Evolutionary conservation across 306 rosid genomes (phyloP).

Genomic region (Ormosia emarginata): DNA sequence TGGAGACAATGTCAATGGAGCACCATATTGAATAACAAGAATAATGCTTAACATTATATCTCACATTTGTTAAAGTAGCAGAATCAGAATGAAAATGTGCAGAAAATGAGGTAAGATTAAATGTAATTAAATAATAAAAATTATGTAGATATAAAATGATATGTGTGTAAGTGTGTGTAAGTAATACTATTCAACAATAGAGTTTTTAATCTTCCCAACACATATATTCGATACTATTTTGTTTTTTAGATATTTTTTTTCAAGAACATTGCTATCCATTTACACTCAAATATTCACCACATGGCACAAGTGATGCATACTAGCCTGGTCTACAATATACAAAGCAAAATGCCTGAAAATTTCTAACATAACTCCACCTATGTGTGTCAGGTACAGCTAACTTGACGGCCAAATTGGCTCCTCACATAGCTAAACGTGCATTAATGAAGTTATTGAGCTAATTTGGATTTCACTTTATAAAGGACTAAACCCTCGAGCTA

Average conservation of each 20-base stretch:
- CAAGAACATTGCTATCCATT: not conserved
- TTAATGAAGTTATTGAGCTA: conserved; percentile 11
- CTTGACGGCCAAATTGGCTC: conserved; percentile 26
- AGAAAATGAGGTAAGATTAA: not conserved
- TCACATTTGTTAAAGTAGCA: not conserved
- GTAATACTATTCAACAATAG: not conserved
- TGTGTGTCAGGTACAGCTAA: conserved; percentile 20
- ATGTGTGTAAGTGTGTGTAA: not conserved
- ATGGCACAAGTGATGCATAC: not conserved
- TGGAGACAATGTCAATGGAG: conserved; percentile 21
- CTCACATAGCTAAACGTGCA: conserved; percentile 15
- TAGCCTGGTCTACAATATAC: not conserved
- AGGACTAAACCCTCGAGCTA: conserved; percentile 5
- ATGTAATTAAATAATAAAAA: no score
- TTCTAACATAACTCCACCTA: not conserved
- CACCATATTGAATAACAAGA: not conserved
- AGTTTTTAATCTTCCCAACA: not conserved
- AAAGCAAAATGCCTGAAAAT: conserved; percentile 12
- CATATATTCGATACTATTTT: not conserved
- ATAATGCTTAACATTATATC: not conserved
- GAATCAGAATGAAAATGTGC: not conserved
- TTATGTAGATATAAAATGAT: no score
- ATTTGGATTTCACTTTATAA: conserved; percentile 19
- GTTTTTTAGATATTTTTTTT: no score
- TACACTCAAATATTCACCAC: not conserved